Conservation (phyloP, 352 stramenopile species). For the Aphanomyces euteiches region DNA sequence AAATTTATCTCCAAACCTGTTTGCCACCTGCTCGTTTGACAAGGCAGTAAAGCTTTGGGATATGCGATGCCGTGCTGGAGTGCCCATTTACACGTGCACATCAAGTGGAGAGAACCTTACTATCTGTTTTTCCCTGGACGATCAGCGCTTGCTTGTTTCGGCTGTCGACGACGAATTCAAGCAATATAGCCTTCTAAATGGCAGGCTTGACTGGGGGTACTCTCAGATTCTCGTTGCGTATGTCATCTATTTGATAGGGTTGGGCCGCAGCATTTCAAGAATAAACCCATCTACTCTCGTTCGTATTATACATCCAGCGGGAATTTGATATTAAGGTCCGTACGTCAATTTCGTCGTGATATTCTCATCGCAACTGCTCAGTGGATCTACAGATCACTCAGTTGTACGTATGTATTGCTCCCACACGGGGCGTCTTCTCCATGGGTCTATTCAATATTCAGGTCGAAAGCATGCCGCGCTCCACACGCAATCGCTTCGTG, state of each 20-base stretch:
- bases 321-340: conserved; percentile 11
- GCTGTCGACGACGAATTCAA: conserved; percentile 43
- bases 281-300: not conserved
- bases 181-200: conserved; percentile 38
- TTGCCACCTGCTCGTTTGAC: conserved; percentile 45
- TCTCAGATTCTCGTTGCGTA: not conserved
- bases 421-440: conserved; percentile 24
- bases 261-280: not conserved
- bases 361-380: conserved; percentile 8
- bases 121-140: conserved; percentile 41
- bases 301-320: conserved; percentile 16
- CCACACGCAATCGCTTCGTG: conserved; percentile 10
- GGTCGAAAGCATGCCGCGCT: conserved; percentile 9
- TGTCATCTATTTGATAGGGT: not conserved
- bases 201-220: conserved; percentile 33
- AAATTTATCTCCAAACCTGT: conserved; percentile 40
- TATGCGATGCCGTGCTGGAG: conserved; percentile 6
- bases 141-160: conserved; percentile 40
- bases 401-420: conserved; percentile 28
- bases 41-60: conserved; percentile 40
- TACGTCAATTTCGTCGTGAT: not conserved
- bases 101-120: conserved; percentile 37
- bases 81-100: conserved; percentile 28
- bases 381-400: conserved; percentile 24
- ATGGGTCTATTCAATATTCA: conserved; percentile 12